These are phyloP conservation scores for Colletotrichum truncatum DNA, from an alignment of 2,329 filamentous ascomycete species.

Conservation along the genomic window DNA sequence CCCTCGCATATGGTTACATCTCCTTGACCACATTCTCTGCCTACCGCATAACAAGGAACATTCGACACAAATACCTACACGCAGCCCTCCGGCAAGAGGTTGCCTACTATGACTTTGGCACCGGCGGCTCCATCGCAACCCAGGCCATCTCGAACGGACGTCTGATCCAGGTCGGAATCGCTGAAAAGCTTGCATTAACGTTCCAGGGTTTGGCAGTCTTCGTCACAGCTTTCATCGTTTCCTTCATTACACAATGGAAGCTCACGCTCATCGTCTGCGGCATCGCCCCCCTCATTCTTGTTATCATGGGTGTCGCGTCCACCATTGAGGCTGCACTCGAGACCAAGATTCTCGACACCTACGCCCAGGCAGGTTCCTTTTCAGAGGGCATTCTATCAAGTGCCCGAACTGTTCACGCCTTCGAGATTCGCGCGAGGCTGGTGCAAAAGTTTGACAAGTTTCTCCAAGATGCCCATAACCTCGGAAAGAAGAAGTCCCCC, in stretches of 20 bases:
- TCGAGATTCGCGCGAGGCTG: constrained; percentile 49
- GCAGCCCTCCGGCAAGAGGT: constrained; percentile 60
- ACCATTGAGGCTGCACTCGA: constrained; percentile 41
- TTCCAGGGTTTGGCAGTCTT: constrained; percentile 50
- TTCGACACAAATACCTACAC: constrained; percentile 59
- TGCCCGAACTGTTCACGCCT: constrained; percentile 52
- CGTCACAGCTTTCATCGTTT: constrained; percentile 47
- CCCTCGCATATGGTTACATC: constrained; percentile 57
- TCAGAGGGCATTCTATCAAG: constrained; percentile 48
- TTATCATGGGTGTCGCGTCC: constrained; percentile 41
- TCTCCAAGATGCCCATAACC: constrained; percentile 44
- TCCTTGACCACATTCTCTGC: constrained; percentile 57
- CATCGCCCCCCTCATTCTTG: constrained; percentile 40
- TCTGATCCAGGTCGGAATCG: constrained; percentile 50
- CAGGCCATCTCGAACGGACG: constrained; percentile 56
- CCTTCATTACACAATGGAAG: constrained; percentile 53
- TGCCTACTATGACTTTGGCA: constrained; percentile 55
- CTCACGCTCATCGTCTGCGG: constrained; percentile 50
- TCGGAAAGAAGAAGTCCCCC: constrained; percentile 48
- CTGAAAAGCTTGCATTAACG: constrained; percentile 50
- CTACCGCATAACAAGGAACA: constrained; percentile 57
- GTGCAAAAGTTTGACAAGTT: constrained; percentile 49
- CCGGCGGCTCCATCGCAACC: constrained; percentile 51
- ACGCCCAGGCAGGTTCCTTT: constrained; percentile 44
- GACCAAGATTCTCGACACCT: constrained; percentile 44